Conservation (phyloP, 2,329 filamentous ascomycete species). For the Exserohilum turcica region DNA sequence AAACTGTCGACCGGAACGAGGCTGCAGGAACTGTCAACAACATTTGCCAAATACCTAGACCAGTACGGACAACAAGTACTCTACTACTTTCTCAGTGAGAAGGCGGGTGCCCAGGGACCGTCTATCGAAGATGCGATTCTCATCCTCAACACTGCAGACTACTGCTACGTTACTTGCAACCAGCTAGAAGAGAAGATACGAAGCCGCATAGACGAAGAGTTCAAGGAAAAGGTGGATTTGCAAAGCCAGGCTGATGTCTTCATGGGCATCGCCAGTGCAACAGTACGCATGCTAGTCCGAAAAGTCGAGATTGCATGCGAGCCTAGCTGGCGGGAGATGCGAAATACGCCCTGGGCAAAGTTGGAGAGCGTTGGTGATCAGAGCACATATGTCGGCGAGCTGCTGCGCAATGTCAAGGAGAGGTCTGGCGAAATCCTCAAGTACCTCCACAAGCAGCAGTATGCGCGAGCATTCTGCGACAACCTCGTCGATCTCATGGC, state of each 20-base stretch:
- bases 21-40: slow-evolving; percentile 81
- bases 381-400: slow-evolving; percentile 85
- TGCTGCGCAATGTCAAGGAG: slow-evolving; percentile 73
- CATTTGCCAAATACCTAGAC: slow-evolving; percentile 90
- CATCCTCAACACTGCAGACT: slow-evolving; percentile 95
- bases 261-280: slow-evolving; percentile 88
- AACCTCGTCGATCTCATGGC: slow-evolving; percentile 90
- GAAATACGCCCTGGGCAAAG: slow-evolving; percentile 90
- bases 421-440: slow-evolving; percentile 76
- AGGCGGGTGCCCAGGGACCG: slow-evolving; percentile 60
- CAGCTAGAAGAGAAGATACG: slow-evolving; percentile 96
- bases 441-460: slow-evolving; percentile 85
- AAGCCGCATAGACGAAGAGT: slow-evolving; percentile 80
- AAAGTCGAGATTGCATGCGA: slow-evolving; percentile 84
- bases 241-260: slow-evolving; percentile 94
- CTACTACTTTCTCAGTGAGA: slow-evolving; percentile 70
- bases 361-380: slow-evolving; percentile 94
- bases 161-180: slow-evolving; percentile 91
- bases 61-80: slow-evolving; percentile 94
- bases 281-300: slow-evolving; percentile 81
- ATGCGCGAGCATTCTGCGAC: slow-evolving; percentile 92
- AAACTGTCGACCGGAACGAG: slow-evolving; percentile 92
- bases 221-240: slow-evolving; percentile 77
- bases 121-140: slow-evolving; percentile 78
- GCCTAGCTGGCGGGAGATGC: slow-evolving; percentile 93